Evolutionary conservation across 257 asterid species (phyloP).

Genomic region (Cruciata laevipes): DNA sequence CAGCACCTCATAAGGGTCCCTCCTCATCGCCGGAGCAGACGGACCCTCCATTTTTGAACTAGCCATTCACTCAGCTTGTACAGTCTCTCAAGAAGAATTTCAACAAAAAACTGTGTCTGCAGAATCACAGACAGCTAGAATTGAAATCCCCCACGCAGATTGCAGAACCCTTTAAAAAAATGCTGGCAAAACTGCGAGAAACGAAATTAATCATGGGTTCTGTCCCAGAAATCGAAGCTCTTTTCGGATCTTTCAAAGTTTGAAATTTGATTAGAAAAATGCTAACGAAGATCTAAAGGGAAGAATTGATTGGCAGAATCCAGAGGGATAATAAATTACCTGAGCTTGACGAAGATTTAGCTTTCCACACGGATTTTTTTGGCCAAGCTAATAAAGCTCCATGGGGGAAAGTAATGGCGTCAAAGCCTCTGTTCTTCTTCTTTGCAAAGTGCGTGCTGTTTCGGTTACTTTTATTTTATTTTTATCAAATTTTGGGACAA

Average conservation of each 20-base stretch:
- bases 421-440: conserved; percentile 1
- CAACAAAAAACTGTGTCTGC: conserved; percentile 17
- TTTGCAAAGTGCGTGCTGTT: background rate
- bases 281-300: conserved; percentile 10
- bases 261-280: background rate
- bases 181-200: background rate
- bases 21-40: conserved; percentile 59
- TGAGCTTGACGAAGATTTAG: conserved; percentile 8
- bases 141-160: conserved; percentile 1
- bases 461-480: background rate
- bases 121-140: conserved; percentile 17
- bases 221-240: conserved; percentile 17
- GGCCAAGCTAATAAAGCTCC: conserved; percentile 13
- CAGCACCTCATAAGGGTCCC: conserved; percentile 96
- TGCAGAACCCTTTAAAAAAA: conserved; percentile 2
- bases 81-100: conserved; percentile 5
- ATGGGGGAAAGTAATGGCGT: conserved; percentile 12
- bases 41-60: conserved; percentile 72
- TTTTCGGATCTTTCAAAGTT: conserved; percentile 20
- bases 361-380: background rate
- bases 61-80: conserved; percentile 28
- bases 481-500: background rate
- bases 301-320: conserved; percentile 8
- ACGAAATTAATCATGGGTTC: conserved; percentile 11
- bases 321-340: background rate